These are phyloP conservation scores for Hericium rajendrae DNA, from an alignment of 768 basidiomycete genomes.

Conservation along the genomic window DNA sequence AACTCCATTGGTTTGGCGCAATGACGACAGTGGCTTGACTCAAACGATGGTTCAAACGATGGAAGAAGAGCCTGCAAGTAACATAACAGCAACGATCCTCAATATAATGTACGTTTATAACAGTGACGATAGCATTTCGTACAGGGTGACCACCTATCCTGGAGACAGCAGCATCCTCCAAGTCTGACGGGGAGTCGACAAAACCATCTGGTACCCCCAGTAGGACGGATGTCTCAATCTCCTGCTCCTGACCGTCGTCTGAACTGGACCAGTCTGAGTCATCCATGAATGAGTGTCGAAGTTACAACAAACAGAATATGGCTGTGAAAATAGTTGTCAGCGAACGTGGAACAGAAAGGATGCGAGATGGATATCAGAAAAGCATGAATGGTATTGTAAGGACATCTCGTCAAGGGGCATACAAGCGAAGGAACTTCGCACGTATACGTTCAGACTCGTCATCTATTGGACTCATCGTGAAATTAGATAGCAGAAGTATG, in stretches of 20 bases:
- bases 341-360: conserved; percentile 3
- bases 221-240: conserved; percentile 63
- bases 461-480: conserved; percentile 39
- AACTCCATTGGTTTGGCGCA: conserved; percentile 74
- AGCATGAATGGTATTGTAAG: conserved; percentile 86
- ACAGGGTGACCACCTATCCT: conserved; percentile 88
- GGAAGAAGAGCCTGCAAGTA: conserved; percentile 53
- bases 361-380: conserved; percentile 29
- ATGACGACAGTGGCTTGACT: conserved; percentile 59
- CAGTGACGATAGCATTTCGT: conserved; percentile 47
- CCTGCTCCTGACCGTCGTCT: conserved; percentile 49
- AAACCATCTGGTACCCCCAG: conserved; percentile 75
- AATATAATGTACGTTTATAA: conserved; percentile 33
- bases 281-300: conserved; percentile 18
- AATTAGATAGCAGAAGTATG: background rate
- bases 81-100: conserved; percentile 23
- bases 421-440: conserved; percentile 50
- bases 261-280: conserved; percentile 74
- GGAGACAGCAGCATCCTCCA: conserved; percentile 73
- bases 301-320: too few species aligned
- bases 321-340: conserved; percentile 8
- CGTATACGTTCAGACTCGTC: conserved; percentile 72
- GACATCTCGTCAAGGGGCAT: conserved; percentile 51
- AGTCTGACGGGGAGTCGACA: conserved; percentile 46
- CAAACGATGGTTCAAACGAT: conserved; percentile 47